Evolutionary conservation across 345 rosid genomes (phyloP).

Genomic region (Clarkia xantiana): DNA sequence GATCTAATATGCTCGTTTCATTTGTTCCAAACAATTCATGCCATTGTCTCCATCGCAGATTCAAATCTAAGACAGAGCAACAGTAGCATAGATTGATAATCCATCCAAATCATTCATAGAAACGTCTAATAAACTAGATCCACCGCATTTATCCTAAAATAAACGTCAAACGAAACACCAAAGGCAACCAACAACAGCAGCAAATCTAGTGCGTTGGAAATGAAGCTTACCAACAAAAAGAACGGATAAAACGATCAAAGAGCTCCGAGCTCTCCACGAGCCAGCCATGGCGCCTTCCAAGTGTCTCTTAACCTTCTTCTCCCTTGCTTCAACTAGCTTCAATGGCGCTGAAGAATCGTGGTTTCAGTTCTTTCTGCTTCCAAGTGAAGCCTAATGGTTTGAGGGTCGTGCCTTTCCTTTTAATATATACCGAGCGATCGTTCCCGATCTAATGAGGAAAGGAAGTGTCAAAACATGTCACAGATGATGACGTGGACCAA

Average conservation of each 20-base stretch:
- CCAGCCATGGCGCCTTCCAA: conserved; percentile 27
- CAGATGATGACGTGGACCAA: conserved; percentile 51
- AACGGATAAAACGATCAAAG: conserved; percentile 30
- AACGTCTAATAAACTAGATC: conserved; percentile 2
- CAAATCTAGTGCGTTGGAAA: conserved; percentile 5
- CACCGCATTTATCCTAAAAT: conserved; percentile 1
- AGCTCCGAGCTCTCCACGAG: conserved; percentile 41
- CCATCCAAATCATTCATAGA: conserved; percentile 1
- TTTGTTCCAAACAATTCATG: too few species aligned
- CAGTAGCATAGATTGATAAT: too few species aligned
- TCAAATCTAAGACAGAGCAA: too few species aligned
- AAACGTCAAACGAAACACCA: background rate
- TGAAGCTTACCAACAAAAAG: conserved; percentile 32
- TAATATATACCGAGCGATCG: conserved; percentile 1
- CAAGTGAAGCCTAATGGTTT: background rate
- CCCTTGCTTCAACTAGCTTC: background rate
- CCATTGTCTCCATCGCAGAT: too few species aligned
- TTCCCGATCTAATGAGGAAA: background rate
- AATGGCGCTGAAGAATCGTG: background rate
- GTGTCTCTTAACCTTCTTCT: background rate
- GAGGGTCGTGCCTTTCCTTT: background rate
- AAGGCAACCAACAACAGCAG: background rate
- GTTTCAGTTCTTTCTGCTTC: background rate
- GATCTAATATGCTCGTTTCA: too few species aligned
- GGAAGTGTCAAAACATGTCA: conserved; percentile 26